Evolutionary conservation across 2,329 filamentous ascomycete genomes (phyloP), one percentile per base, ranked within the genome.

Genomic region (Aspergillus pseudoviridinutans): DNA sequence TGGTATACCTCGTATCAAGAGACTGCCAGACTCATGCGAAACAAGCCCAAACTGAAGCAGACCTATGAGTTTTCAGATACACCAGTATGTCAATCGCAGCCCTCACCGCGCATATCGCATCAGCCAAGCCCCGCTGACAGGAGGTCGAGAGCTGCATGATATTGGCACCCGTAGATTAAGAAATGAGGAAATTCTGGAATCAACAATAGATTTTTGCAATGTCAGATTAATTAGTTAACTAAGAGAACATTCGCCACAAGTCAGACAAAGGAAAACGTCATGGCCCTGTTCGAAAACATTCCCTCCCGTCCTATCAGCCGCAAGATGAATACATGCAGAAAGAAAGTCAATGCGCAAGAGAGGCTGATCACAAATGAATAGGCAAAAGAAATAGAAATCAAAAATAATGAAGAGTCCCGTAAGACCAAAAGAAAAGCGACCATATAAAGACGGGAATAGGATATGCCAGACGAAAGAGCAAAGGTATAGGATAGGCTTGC

Each of bases 401-500:
- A 61, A 64, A 47, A 66, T 58, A 64, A 69, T 66, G 67, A 72
- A 68, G 68, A 68, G 51, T 46, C 41, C 68, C 70, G 61, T 67
- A 67, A 71, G 71, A 63, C 61, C 67, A 67, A 65, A 58, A 60
- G 62, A 65, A 67, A 66, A 63, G 66, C 61, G 65, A 62, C 55
- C 63, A 63, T 59, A 59, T 61, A 62, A 57, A 62, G 59, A 58
- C 60, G 58, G 54, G 64, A 56, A 62, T 67, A 69, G 65, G 68
- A 71, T 72, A 70, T 49, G 50, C 50, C 20, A 41, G 54, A 58
- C 44, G 24, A 47, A 47, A 47, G 44, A 24, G 22, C n/a, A 49
- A 20, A 44, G 17, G 44, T 47, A 47, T 27, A 47, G 44, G 44
- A 47, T 47, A 14, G 44, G 44, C 20, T 47, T 25, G 44, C 24